Evolutionary conservation across 768 basidiomycete species (phyloP), one percentile per base, ranked within the genome.

Genomic region (Suillus brevipes): DNA sequence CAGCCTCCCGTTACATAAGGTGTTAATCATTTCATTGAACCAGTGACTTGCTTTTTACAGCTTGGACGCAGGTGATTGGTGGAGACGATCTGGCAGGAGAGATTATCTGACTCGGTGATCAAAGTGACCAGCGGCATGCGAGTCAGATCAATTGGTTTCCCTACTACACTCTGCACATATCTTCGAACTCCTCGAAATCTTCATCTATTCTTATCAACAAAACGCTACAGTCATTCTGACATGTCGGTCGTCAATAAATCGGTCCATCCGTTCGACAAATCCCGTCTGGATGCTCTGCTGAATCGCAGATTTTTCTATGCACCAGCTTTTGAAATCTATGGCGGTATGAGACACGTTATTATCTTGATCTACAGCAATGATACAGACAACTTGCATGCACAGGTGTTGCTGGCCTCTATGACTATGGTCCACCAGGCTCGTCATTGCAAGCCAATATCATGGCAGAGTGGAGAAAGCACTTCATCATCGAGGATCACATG

Each of bases 401-500:
- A 97, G 96, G 97, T 78, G 92, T 98, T 70, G 96, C 95, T 67
- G 97, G 97, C 61, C 82, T 99, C 50, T 99, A 99, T 80, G 97
- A 99, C 79, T 98, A 97, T 73, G 96, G 97, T 50, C 97, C 96
- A 61, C 94, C 97, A 0, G 97, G 97, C 65, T 96, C 97, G 1
- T 87, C 95, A 3, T 84, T 99, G 40, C 96, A 98, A 73, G 94
- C 97, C 65, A 99, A 99, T 83, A 94, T 99, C 79, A 90, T 98
- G 74, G 82, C 91, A 0, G 93, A 93, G 84, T 99, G 97, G 97
- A 85, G 97, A 62, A 91, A 91, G 75, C 97, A 99, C 80, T 99
- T 99, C 74, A 99, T 99, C 82, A 84, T 99, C 73, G 94, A 99
- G 72, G 97, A 99, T 72, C 87, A 92, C 79, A 99, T 99, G 97